phyloP scores from a whole-genome alignment of 1,139 yeast species.

The Geotrichum candidum region DNA sequence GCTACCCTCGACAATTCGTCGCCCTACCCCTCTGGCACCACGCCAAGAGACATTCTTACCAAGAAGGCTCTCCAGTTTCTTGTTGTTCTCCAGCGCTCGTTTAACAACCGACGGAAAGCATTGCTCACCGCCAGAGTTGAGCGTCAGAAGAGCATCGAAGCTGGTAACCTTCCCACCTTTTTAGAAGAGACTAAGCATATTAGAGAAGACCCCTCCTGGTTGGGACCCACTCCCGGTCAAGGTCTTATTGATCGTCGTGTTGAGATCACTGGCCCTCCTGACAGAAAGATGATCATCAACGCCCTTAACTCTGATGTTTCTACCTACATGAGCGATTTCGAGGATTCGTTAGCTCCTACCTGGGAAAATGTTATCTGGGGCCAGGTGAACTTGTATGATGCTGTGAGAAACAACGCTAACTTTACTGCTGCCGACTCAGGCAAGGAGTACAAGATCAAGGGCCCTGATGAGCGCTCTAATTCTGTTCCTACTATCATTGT shows the following conservation, averaged over 20 bases:
- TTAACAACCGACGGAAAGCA: slow-evolving; percentile 54
- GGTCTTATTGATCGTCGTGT: slow-evolving; percentile 71
- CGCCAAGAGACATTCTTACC: slow-evolving; percentile 42
- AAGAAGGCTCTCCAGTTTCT: slow-evolving; percentile 66
- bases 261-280: slow-evolving; percentile 87
- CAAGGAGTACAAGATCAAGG: slow-evolving; percentile 50
- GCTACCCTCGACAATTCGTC: slow-evolving; percentile 14
- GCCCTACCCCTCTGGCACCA: slow-evolving; percentile 16
- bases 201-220: slow-evolving; percentile 69
- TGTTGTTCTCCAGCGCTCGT: slow-evolving; percentile 67
- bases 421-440: slow-evolving; percentile 51
- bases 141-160: slow-evolving; percentile 58
- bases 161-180: slow-evolving; percentile 66
- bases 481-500: slow-evolving; percentile 64
- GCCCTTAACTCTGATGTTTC: slow-evolving; percentile 65
- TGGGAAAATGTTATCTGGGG: slow-evolving; percentile 79
- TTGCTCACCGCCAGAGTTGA: slow-evolving; percentile 55
- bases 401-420: slow-evolving; percentile 39
- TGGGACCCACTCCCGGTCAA: slow-evolving; percentile 66
- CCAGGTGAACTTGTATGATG: slow-evolving; percentile 80
- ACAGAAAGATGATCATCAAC: slow-evolving; percentile 66
- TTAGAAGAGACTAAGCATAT: slow-evolving; percentile 61
- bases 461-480: slow-evolving; percentile 23
- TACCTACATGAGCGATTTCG: slow-evolving; percentile 71
- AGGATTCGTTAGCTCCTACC: slow-evolving; percentile 74